These are phyloP conservation scores for Geosmithia putterillii DNA, from an alignment of 2,329 filamentous ascomycete genomes.

Conservation along the genomic window DNA sequence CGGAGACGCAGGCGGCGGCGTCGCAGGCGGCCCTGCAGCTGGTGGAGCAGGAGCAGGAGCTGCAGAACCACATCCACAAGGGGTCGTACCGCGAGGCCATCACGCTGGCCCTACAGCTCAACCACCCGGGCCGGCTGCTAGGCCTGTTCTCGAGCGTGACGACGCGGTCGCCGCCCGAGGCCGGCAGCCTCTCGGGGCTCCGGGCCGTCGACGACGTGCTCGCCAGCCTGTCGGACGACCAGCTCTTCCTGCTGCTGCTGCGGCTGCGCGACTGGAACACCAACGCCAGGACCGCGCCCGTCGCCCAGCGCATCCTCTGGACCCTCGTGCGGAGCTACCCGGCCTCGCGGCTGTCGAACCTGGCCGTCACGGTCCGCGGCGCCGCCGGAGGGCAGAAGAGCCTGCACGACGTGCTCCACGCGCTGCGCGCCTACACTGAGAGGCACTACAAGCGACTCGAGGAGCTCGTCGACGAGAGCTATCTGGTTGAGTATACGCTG, in stretches of 20 bases:
- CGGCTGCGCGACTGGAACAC: conserved; percentile 94
- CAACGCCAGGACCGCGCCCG: conserved; percentile 72
- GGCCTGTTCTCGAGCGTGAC: conserved; percentile 74
- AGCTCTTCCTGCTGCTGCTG: conserved; percentile 72
- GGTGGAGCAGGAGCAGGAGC: conserved; percentile 86
- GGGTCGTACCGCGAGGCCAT: conserved; percentile 90
- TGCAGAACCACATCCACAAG: conserved; percentile 83
- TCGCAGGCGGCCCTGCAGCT: conserved; percentile 64
- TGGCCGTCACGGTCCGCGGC: conserved; percentile 51
- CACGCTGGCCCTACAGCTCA: conserved; percentile 79
- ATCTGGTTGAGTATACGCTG: conserved; percentile 84
- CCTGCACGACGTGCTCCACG: conserved; percentile 74
- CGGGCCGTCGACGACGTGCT: conserved; percentile 74
- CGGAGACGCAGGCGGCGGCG: conserved; percentile 62
- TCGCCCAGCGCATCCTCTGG: conserved; percentile 77
- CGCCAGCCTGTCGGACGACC: conserved; percentile 65
- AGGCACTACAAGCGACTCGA: conserved; percentile 84
- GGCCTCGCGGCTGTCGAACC: conserved; percentile 59
- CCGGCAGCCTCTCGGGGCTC: conserved; percentile 50
- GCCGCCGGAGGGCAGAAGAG: conserved; percentile 48
- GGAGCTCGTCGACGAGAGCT: conserved; percentile 87
- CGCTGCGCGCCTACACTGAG: conserved; percentile 83
- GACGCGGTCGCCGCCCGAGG: conserved; percentile 45
- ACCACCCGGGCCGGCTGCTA: conserved; percentile 82
- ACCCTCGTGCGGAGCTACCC: conserved; percentile 72